Evolutionary conservation across 1,284 basidiomycete genomes (phyloP).

Genomic region (Coniferiporia sulphurascens): DNA sequence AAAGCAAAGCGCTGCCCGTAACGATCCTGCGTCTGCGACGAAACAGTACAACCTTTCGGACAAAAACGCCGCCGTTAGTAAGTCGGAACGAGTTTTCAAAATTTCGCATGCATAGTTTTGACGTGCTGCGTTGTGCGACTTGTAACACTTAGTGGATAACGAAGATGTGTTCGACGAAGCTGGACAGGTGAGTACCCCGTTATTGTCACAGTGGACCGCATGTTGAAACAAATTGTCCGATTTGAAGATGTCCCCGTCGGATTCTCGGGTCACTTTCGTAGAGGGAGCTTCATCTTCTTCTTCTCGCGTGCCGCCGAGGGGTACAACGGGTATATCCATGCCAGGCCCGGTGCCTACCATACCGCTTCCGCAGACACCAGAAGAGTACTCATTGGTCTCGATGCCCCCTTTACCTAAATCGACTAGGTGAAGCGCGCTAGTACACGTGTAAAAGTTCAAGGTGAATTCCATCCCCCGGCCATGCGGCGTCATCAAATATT

Average conservation of each 20-base stretch:
- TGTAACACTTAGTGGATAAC: not conserved
- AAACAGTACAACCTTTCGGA: slow-evolving; percentile 15
- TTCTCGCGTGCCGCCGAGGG: not conserved
- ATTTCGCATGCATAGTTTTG: not conserved
- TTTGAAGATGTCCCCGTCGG: slow-evolving; percentile 2
- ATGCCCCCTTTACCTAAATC: not conserved
- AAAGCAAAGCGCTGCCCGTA: slow-evolving; percentile 17
- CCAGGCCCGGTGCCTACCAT: not conserved
- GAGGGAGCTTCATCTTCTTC: not conserved
- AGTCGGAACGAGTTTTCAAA: not conserved
- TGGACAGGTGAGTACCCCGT: not conserved
- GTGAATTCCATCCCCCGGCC: too few relatives aligned
- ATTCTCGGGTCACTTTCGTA: not conserved
- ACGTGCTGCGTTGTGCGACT: too few relatives aligned
- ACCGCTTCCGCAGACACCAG: not conserved
- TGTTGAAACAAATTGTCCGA: too few relatives aligned
- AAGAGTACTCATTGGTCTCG: not conserved
- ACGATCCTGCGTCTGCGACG: slow-evolving; percentile 20
- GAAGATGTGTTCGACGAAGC: slow-evolving; percentile 13
- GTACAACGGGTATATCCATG: not conserved
- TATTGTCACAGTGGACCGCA: too few relatives aligned
- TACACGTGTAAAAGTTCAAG: not conserved
- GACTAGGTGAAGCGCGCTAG: not conserved
- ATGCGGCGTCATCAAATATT: too few relatives aligned
- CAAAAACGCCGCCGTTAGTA: slow-evolving; percentile 11